Evolutionary conservation across 169 alveolate species (phyloP).

Genomic region (Babesia bigemina): DNA sequence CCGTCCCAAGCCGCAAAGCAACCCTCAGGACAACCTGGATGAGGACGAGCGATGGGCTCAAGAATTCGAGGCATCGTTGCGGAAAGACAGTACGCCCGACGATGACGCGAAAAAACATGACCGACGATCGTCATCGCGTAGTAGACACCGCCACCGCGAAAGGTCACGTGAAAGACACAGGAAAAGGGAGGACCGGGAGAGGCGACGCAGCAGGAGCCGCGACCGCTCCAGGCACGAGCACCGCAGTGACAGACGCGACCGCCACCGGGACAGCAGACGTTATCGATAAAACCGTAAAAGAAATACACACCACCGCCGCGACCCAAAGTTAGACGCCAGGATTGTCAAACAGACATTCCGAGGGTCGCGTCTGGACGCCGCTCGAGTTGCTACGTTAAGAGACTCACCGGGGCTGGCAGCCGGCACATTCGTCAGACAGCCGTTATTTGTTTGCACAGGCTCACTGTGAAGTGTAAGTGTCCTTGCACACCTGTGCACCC

Average conservation of each 20-base stretch:
- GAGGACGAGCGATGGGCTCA: constrained; percentile 81
- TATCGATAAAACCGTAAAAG: neutral
- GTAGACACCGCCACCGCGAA: constrained; percentile 9
- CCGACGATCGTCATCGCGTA: constrained; percentile 1
- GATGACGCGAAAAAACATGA: neutral
- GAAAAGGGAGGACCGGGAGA: constrained; percentile 27
- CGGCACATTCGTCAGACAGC: neutral
- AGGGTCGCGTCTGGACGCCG: too few species aligned
- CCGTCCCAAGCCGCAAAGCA: constrained; percentile 10
- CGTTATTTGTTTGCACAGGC: neutral
- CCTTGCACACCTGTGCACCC: constrained; percentile 34
- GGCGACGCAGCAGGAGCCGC: constrained; percentile 33
- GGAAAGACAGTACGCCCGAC: neutral
- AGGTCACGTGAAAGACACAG: constrained; percentile 9
- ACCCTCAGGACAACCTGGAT: constrained; percentile 63
- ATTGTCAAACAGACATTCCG: too few species aligned
- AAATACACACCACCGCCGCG: too few species aligned
- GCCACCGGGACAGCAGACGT: constrained; percentile 5
- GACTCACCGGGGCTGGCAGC: too few species aligned
- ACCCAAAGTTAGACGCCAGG: too few species aligned
- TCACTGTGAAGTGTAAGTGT: neutral
- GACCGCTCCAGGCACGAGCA: constrained; percentile 16
- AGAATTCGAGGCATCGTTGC: constrained; percentile 74
- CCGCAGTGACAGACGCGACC: constrained; percentile 12
- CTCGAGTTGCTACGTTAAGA: too few species aligned